Conservation (phyloP, 164 flowering plant genomes). For the Amborella trichopoda region DNA sequence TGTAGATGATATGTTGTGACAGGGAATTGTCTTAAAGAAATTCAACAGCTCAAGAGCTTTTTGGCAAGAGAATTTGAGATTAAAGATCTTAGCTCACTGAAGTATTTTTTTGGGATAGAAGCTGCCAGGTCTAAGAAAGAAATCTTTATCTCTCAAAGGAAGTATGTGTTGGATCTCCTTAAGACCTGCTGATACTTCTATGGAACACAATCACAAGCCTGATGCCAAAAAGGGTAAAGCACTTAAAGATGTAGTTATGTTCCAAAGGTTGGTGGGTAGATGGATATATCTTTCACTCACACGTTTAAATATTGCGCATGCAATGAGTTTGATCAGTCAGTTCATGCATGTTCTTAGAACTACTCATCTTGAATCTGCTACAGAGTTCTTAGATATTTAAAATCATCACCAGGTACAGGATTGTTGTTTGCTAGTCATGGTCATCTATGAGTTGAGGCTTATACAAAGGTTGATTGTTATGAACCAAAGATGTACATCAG, state of each 20-base stretch:
- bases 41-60: too few species aligned
- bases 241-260: neutral
- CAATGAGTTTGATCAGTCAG: neutral
- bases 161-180: neutral
- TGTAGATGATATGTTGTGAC: neutral
- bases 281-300: neutral
- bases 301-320: neutral
- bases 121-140: neutral
- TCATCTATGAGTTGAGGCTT: neutral
- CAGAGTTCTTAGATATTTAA: neutral
- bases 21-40: too few species aligned
- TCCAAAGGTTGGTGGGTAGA: neutral
- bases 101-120: neutral
- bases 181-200: neutral
- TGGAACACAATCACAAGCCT: neutral
- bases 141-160: neutral
- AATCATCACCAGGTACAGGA: neutral
- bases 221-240: neutral
- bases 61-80: neutral
- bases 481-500: neutral
- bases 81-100: neutral
- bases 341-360: neutral
- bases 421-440: neutral
- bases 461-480: neutral
- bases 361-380: neutral